Base-by-base conservation (phyloP, 2,329 filamentous ascomycete species). In the Thielaviopsis ethacetica region DNA sequence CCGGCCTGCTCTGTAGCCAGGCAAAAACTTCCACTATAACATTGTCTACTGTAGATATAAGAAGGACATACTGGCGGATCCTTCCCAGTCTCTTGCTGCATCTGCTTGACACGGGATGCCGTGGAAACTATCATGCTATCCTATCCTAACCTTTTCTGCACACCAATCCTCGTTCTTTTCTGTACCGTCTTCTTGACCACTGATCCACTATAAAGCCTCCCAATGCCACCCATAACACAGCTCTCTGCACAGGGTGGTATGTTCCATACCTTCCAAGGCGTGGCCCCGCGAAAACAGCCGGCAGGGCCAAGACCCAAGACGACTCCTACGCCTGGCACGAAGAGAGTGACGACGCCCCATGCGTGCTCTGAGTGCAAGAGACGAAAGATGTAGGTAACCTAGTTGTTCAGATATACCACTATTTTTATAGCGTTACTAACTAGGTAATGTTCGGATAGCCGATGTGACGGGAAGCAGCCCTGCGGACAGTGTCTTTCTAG, bases 401-500 rank as follows among this genome's bases (percentile, higher is more conserved):
- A 41, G 10, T 57, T n/a, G 47, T 3, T 52, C 12, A 21, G 27
- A 50, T 24, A 9, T 13, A 12, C 41, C 26, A 27, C 17, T 53
- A 26, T 24, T 13, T 5, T 26, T 17, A 6, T 17, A 10, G 12
- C 1, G 15, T 15, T 5, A 13, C 21, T 26, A 53, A 26, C 21
- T 15, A 15, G 50, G 21, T 26, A 26, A 22, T 24, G 3, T 6
- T 26, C 19, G 38, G 57, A 1, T 50, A 76, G 74, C 59, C 84
- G 88, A 63, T 93, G 88, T 67, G 86, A 91, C 72, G 88, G 88
- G 58, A 80, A 84, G 64, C 84, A 88, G 66, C 88, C 88, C 12
- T 93, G 88, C 67, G 85, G 86, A 44, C 87, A 90, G 68, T 93
- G 88, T 68, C 79, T 87, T 60, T 90, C 86, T 69, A 91, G 88